phyloP scores from a whole-genome alignment of 2,329 filamentous ascomycete species.

The Stagonosporopsis tanaceti region DNA sequence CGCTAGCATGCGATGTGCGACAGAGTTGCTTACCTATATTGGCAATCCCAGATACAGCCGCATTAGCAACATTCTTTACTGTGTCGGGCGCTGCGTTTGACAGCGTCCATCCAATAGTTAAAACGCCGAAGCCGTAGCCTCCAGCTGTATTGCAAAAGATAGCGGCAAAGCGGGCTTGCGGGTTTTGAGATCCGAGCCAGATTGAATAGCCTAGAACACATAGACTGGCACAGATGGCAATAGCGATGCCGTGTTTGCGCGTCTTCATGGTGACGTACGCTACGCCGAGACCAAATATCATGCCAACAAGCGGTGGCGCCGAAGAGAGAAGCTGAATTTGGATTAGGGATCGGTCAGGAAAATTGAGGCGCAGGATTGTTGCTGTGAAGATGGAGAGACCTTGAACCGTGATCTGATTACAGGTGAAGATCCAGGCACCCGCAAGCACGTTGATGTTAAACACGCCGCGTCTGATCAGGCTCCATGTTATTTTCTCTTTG shows the following conservation, averaged over 20 bases:
- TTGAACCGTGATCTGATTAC: conserved; percentile 5
- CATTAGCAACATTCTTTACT: conserved; percentile 1
- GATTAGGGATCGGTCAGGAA: background rate
- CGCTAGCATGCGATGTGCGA: no score
- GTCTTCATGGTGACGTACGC: conserved; percentile 6
- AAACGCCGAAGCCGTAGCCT: background rate
- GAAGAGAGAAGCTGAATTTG: conserved; percentile 1
- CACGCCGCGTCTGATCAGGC: background rate
- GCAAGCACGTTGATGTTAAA: background rate
- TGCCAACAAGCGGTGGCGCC: background rate
- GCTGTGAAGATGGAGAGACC: conserved; percentile 3
- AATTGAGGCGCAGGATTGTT: conserved; percentile 1
- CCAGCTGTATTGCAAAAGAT: background rate
- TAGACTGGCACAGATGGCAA: background rate
- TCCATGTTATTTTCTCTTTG: background rate
- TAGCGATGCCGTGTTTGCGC: conserved; percentile 1
- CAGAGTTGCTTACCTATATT: background rate
- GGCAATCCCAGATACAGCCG: background rate
- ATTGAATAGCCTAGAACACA: background rate
- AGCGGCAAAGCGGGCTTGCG: background rate
- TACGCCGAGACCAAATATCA: background rate
- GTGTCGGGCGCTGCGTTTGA: conserved; percentile 3
- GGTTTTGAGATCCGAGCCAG: background rate
- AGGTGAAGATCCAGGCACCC: conserved; percentile 5
- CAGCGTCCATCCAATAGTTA: background rate